Percentiles rank a stretch among this genome's conserved stretches.
Conservation (phyloP, 169 alveolate species). For the Hammondia hammondi region DNA sequence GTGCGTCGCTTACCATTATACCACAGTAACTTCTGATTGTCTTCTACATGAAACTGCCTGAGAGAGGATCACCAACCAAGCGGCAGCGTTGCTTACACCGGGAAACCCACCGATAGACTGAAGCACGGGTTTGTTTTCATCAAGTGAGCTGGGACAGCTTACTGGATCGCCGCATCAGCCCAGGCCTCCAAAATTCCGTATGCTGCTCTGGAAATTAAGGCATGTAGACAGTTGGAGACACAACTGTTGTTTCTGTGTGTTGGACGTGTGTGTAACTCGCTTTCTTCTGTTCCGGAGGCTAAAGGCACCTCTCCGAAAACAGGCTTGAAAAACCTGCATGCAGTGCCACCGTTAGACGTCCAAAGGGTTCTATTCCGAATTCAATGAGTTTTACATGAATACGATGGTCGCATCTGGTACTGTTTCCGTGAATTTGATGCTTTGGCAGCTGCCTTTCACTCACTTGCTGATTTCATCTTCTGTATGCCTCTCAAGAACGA, state of each 20-base stretch:
- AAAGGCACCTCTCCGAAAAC: too few species aligned
- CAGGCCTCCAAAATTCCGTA: constrained; percentile 60
- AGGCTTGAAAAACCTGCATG: too few species aligned
- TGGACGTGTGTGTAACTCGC: too few species aligned
- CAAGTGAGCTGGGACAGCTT: background rate
- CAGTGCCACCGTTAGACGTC: too few species aligned
- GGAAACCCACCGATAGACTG: too few species aligned
- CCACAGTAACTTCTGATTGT: constrained; percentile 49
- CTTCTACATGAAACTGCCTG: constrained; percentile 63
- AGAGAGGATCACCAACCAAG: background rate
- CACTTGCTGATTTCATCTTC: constrained; percentile 66
- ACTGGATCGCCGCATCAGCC: constrained; percentile 70
- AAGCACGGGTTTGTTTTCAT: background rate
- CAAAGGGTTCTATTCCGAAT: too few species aligned
- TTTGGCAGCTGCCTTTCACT: background rate
- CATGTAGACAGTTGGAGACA: background rate
- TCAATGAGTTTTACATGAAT: too few species aligned
- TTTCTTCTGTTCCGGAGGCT: too few species aligned
- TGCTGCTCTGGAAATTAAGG: constrained; percentile 42
- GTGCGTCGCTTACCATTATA: constrained; percentile 50
- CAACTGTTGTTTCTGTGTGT: too few species aligned
- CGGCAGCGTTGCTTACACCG: background rate
- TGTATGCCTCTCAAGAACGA: constrained; percentile 65
- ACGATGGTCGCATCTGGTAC: too few species aligned
- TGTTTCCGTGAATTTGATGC: too few species aligned